These are phyloP conservation scores for Diutina ranongensis DNA, from an alignment of 1,139 yeast genomes.

Conservation along the genomic window DNA sequence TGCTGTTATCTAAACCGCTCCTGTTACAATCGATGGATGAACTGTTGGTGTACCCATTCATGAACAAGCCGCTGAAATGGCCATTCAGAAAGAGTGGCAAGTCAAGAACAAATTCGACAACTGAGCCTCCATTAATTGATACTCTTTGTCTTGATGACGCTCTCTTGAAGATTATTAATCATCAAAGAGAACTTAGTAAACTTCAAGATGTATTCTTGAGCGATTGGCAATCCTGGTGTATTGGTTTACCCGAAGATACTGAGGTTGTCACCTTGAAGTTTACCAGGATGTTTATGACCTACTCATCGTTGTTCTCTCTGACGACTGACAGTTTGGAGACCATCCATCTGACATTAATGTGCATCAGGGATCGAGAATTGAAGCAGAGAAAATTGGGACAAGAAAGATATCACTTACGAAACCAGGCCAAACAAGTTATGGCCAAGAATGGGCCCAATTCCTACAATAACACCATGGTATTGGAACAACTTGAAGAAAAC, in stretches of 20 bases:
- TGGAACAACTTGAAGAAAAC: slow-evolving; percentile 2
- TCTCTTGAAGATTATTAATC: neutral
- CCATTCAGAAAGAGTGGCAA: slow-evolving; percentile 1
- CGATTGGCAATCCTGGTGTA: slow-evolving; percentile 1
- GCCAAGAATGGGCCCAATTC: slow-evolving; percentile 1
- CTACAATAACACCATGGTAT: slow-evolving; percentile 1
- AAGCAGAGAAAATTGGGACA: neutral
- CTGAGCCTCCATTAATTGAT: neutral
- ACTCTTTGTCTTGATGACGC: neutral
- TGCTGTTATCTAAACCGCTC: neutral
- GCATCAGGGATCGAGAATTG: slow-evolving; percentile 1
- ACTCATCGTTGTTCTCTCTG: neutral
- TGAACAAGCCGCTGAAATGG: neutral
- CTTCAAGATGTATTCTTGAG: slow-evolving; percentile 3
- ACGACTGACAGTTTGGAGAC: neutral
- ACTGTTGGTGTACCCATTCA: neutral
- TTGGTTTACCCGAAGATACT: neutral
- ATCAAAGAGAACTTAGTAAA: neutral
- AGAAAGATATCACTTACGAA: neutral
- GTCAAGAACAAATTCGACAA: no score
- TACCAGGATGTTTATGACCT: neutral
- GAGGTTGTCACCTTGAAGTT: neutral
- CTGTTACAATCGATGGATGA: slow-evolving; percentile 1
- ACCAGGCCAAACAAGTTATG: neutral
- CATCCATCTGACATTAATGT: neutral